Evolutionary conservation across 2,329 filamentous ascomycete species (phyloP).

Genomic region (Alternaria dauci): DNA sequence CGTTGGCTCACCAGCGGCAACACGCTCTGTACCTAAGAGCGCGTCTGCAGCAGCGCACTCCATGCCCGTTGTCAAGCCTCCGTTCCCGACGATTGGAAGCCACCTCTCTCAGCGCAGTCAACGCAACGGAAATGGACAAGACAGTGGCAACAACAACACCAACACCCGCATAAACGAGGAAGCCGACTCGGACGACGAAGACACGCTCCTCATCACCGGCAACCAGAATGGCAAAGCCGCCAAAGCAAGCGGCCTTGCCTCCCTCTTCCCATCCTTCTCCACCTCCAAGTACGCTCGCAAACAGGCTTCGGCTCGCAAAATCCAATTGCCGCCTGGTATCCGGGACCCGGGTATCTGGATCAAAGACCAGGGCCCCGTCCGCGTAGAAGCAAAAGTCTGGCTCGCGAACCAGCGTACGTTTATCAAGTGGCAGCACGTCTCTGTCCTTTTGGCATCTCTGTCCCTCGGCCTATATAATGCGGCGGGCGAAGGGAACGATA

Average conservation of each 20-base stretch:
- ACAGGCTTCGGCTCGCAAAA: constrained; percentile 53
- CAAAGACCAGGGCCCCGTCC: constrained; percentile 90
- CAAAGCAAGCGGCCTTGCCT: constrained; percentile 68
- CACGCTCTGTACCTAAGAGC: constrained; percentile 36
- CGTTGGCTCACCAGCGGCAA: constrained; percentile 65
- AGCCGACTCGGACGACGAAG: constrained; percentile 59
- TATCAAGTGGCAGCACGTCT: constrained; percentile 98
- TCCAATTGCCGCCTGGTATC: constrained; percentile 83
- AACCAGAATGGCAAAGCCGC: constrained; percentile 52
- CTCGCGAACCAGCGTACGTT: constrained; percentile 98
- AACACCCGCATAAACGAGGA: constrained; percentile 55
- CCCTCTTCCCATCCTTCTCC: constrained; percentile 83
- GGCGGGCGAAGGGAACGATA: constrained; percentile 74
- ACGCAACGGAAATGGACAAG: background rate
- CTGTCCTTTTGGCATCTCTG: constrained; percentile 82
- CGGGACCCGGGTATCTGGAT: constrained; percentile 85
- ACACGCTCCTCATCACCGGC: constrained; percentile 28
- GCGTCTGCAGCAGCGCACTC: constrained; percentile 31
- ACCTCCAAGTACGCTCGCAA: constrained; percentile 71
- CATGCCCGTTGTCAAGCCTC: constrained; percentile 27
- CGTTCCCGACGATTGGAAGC: constrained; percentile 26
- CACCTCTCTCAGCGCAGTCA: constrained; percentile 19
- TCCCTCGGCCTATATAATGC: constrained; percentile 89
- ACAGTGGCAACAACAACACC: constrained; percentile 22
- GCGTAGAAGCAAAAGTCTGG: constrained; percentile 98